Percentiles rank a stretch among this genome's conserved stretches.
Evolutionary conservation across 495 filamentous ascomycete genomes (phyloP).

Genomic region (Paragyromitra xinjiangensis): DNA sequence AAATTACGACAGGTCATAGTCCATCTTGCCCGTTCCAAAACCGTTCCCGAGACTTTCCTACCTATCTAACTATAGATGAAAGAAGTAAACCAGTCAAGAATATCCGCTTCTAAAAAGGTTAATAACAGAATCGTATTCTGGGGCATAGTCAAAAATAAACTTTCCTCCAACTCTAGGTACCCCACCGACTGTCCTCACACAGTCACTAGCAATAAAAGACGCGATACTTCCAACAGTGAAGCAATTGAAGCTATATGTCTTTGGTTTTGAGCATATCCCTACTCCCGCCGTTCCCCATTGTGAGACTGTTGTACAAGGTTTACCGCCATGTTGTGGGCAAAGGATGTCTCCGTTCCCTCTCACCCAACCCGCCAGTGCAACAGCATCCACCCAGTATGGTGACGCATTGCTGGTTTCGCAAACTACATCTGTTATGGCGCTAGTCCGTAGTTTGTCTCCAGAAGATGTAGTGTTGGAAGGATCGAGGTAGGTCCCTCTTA

Average conservation of each 20-base stretch:
- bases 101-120: background rate
- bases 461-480: background rate
- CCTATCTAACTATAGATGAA: background rate
- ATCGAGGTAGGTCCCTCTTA: conserved; percentile 6
- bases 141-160: conserved; percentile 11
- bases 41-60: background rate
- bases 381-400: background rate
- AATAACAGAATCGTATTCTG: conserved; percentile 6
- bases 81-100: background rate
- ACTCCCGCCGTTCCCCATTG: background rate
- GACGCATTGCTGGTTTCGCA: background rate
- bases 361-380: conserved; percentile 5
- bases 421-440: background rate
- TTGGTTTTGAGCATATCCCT: background rate
- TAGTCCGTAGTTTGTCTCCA: no score
- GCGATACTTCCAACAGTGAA: conserved; percentile 9
- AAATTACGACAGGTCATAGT: background rate
- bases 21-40: background rate
- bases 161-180: background rate
- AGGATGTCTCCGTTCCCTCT: background rate
- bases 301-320: background rate
- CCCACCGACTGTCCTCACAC: background rate
- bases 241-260: background rate
- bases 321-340: background rate
- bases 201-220: background rate